phyloP scores from a whole-genome alignment of 2,329 filamentous ascomycete species.

The Sclerotinia subarctica region DNA sequence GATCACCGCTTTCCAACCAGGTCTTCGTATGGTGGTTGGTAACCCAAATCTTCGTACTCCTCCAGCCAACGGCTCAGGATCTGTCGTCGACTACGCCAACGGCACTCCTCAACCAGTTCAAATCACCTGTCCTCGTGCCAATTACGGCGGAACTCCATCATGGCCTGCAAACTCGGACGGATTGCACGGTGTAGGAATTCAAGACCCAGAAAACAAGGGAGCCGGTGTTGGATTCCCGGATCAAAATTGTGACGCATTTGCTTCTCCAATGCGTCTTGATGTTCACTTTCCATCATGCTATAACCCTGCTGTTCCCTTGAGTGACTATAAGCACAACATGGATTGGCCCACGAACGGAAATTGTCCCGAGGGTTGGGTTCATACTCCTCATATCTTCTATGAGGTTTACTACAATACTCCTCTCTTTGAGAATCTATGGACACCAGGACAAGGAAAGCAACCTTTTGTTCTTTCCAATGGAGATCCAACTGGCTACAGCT shows the following conservation, averaged over 20 bases:
- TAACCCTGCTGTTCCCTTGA: constrained; percentile 61
- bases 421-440: constrained; percentile 58
- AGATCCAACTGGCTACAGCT: constrained; percentile 70
- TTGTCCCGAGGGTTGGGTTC: constrained; percentile 68
- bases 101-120: constrained; percentile 54
- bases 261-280: constrained; percentile 70
- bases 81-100: constrained; percentile 51
- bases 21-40: constrained; percentile 80
- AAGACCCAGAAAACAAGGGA: constrained; percentile 52
- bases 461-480: constrained; percentile 77
- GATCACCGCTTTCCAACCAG: constrained; percentile 69
- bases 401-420: constrained; percentile 82
- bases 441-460: constrained; percentile 59
- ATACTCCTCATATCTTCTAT: constrained; percentile 73
- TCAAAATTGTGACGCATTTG: constrained; percentile 61
- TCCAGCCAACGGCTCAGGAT: constrained; percentile 50
- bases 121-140: constrained; percentile 57
- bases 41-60: constrained; percentile 61
- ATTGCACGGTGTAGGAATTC: constrained; percentile 49
- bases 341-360: constrained; percentile 72
- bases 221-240: constrained; percentile 66
- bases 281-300: constrained; percentile 88
- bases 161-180: constrained; percentile 57
- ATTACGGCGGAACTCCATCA: constrained; percentile 42
- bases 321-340: constrained; percentile 62